Evolutionary conservation across 2,329 filamentous ascomycete species (phyloP), one percentile per base, ranked within the genome.

Genomic region (Escovopsis sp.): DNA sequence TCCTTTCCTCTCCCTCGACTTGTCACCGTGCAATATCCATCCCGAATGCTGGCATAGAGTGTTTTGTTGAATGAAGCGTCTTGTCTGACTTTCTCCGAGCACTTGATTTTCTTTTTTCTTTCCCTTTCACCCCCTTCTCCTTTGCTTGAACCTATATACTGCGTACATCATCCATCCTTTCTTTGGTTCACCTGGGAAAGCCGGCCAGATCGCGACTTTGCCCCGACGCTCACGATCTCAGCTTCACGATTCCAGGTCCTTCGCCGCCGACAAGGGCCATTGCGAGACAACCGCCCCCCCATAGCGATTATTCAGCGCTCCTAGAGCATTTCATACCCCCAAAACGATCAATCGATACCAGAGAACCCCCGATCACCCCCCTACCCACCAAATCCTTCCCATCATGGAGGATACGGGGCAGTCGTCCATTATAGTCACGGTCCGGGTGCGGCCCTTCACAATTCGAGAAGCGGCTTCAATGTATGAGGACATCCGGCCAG

Each of bases 381-480:
- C 27, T 27, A 14, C 24, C 34, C 20, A 31, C 5, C 31, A 25
- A 29, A 16, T 30, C 29, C 8, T 20, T 10, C n/a, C 29, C 45
- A 48, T 13, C 24, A 56, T 56, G 54, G 47, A 45, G 29, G 49
- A 50, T 36, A 41, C 56, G 33, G 60, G 58, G 25, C 56, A 61
- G 50, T 75, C 72, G 36, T 77, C 74, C 35, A 78, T 78, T 55
- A 69, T 65, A 39, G 74, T 77, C 53, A 66, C 72, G 52, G 70
- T 83, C 48, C 76, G 79, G 56, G 79, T 83, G 51, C 74, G 79
- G 51, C 79, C 79, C 6, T 83, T 83, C 53, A 83, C 78, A 10
- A 95, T 96, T 52, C 74, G 87, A 65, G 91, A 98, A 71, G 91
- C 91, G 51, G 91, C 91, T 34, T 89, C 96, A 65, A 67, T 98